Conservation (phyloP, 2,329 filamentous ascomycete species). For the Fusarium sp. region DNA sequence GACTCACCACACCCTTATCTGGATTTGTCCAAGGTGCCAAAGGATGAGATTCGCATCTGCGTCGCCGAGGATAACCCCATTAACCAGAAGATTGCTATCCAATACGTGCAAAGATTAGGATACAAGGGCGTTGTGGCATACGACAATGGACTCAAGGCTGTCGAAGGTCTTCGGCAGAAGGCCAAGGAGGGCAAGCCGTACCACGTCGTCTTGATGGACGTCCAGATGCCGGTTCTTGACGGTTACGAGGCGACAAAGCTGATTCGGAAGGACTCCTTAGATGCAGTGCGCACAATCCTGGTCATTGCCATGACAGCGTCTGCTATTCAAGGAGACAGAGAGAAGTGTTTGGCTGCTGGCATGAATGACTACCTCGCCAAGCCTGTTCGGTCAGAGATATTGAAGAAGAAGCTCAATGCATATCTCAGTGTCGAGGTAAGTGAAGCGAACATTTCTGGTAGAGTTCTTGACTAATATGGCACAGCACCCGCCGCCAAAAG, state of each 20-base stretch:
- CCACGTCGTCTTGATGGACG: constrained; percentile 94
- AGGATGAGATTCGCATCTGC: constrained; percentile 84
- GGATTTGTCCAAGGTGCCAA: constrained; percentile 78
- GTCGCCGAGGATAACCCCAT: constrained; percentile 96
- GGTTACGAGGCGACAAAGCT: constrained; percentile 91
- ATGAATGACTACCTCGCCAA: constrained; percentile 99
- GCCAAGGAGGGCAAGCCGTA: constrained; percentile 80
- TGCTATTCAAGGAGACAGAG: constrained; percentile 92
- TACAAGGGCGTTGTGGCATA: constrained; percentile 86
- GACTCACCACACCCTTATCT: constrained; percentile 60
- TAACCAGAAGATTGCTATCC: constrained; percentile 93
- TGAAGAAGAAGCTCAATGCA: constrained; percentile 82
- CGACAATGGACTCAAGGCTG: constrained; percentile 87
- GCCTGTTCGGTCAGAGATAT: constrained; percentile 87
- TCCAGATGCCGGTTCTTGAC: constrained; percentile 94
- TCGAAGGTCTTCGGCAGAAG: constrained; percentile 82
- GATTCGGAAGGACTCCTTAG: constrained; percentile 80
- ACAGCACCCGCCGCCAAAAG: constrained; percentile 24
- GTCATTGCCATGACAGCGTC: constrained; percentile 98
- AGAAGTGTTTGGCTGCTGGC: constrained; percentile 93
- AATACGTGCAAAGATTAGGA: constrained; percentile 87
- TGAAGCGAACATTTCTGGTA: background rate
- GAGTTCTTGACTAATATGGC: constrained; percentile 16
- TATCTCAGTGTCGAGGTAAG: constrained; percentile 59
- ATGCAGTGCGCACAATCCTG: constrained; percentile 82